Conservation (phyloP, 169 alveolate genomes). For the Cryptosporidium ubiquitum region DNA sequence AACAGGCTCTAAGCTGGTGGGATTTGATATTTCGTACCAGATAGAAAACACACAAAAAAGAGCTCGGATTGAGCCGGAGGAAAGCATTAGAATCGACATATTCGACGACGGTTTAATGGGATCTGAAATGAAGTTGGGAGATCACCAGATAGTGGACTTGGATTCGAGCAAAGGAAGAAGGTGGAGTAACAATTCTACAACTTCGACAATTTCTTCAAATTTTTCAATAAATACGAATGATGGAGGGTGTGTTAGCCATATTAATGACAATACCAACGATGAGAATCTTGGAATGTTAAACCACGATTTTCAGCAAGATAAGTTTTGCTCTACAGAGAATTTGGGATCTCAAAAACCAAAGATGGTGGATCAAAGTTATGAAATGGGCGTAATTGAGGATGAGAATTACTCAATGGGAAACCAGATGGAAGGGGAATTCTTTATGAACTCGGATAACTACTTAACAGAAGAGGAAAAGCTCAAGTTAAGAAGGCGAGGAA, state of each 20-base stretch:
- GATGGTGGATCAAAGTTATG: neutral
- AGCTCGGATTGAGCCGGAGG: neutral
- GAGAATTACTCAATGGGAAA: constrained; percentile 14
- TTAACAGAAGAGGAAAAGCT: constrained; percentile 60
- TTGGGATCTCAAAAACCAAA: constrained; percentile 10
- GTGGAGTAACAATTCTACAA: constrained; percentile 71
- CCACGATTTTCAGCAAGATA: constrained; percentile 1
- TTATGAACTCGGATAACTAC: constrained; percentile 9
- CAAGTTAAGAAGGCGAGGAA: constrained; percentile 68
- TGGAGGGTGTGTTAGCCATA: neutral
- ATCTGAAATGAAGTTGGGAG: neutral
- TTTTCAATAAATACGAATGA: neutral
- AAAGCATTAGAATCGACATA: neutral
- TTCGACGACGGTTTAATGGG: constrained; percentile 5
- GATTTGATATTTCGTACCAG: neutral
- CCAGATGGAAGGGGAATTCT: constrained; percentile 29
- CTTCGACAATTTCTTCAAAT: constrained; percentile 54
- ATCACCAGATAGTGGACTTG: constrained; percentile 17
- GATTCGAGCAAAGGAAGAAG: constrained; percentile 71
- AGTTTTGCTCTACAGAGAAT: constrained; percentile 1
- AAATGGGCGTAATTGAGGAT: constrained; percentile 31
- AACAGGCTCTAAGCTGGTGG: neutral
- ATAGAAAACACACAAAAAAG: constrained; percentile 7
- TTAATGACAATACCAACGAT: neutral
- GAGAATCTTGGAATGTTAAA: neutral